Base-by-base conservation (phyloP, 768 basidiomycete genomes). In the Porphyrellus cyaneotinctus region DNA sequence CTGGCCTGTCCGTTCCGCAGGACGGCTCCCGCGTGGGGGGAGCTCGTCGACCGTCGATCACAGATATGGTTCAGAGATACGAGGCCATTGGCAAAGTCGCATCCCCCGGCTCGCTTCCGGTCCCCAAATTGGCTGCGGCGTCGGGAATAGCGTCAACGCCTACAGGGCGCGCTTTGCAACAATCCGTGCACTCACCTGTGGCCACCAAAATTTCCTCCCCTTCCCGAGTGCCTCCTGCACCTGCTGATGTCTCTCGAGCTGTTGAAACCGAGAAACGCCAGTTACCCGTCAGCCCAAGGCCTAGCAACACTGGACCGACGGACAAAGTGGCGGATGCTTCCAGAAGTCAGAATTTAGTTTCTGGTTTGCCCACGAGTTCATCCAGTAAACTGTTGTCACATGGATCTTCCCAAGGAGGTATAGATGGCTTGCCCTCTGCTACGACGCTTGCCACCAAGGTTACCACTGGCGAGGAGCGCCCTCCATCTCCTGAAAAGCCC, bases 1-100 rank as follows among this genome's bases (percentile, higher is more conserved):
- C 72, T 39, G 68, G 68, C 14, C 67, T 85, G 11, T 63, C 72
- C 38, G 77, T 81, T 18, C 78, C 83, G 2, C 75, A 73, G 43
- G 77, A 78, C 4, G 75, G 68, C 38, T 69, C 75, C 32, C 76
- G 76, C 30, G 67, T 69, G 2, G 58, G 67, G 7, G 61, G 58
- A 12, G 0, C 65, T 9, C 79, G 90, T 18, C 77, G 89, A 47
- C 86, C 84, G 5, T 92, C 91, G 0, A 92, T 92, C 60, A 83
- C 89, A 36, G 83, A 92, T 63, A 91, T 92, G 82, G 91, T 92
- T 23, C 87, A 88, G 58, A 80, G 75, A 41, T 93, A 84, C 65
- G 91, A 93, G 67, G 80, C 83, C 8, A 82, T 91, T 49, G 57
- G 60, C 22, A 75, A 72, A 55, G 58, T 71, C 20, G 52, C 67